Percentiles rank a stretch among this genome's conserved stretches.
phyloP scores from a whole-genome alignment of 805 yeast species.

The Pichia rugopelliculosa region DNA sequence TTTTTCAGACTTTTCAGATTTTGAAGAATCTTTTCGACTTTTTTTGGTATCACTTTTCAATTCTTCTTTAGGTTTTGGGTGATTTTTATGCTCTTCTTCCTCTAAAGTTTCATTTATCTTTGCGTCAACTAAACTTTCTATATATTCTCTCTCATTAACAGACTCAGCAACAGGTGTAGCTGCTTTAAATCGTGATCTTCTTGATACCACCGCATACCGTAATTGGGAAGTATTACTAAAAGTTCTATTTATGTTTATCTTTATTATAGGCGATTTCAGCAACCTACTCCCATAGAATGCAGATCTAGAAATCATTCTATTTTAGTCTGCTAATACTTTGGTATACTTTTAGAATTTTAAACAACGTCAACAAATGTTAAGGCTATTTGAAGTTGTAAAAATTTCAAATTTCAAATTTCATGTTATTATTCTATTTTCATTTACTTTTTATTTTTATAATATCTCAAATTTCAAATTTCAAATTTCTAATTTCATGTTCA shows the following conservation, averaged over 20 bases:
- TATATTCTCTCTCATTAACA: neutral
- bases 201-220: constrained; percentile 2
- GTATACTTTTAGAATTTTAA: too few relatives aligned
- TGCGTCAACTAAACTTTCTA: neutral
- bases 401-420: too few relatives aligned
- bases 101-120: neutral
- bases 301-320: neutral
- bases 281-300: neutral
- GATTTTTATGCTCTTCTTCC: neutral
- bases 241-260: neutral
- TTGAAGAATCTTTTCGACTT: neutral
- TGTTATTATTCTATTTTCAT: too few relatives aligned
- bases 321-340: neutral
- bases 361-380: too few relatives aligned
- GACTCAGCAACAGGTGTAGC: neutral
- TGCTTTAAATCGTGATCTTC: constrained; percentile 14
- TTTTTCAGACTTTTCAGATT: neutral
- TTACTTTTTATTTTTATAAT: too few relatives aligned
- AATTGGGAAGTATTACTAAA: neutral
- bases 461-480: too few relatives aligned
- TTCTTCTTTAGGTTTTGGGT: neutral
- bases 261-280: neutral
- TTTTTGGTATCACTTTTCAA: neutral
- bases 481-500: too few relatives aligned
- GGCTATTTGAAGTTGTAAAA: too few relatives aligned